phyloP scores from a whole-genome alignment of 192 early-diverging fungal species.

The Backusella australiensis region DNA sequence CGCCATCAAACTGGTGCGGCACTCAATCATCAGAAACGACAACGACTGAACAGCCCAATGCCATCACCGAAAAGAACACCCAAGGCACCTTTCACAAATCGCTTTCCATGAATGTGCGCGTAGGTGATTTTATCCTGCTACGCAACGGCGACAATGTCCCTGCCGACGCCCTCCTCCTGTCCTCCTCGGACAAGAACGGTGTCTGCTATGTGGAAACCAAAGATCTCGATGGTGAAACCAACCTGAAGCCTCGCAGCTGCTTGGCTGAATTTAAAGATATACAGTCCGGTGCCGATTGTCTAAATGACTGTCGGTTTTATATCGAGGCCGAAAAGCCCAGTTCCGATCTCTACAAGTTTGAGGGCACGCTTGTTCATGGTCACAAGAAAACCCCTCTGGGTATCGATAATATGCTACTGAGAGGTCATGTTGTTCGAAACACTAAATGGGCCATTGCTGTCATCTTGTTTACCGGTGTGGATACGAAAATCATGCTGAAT shows the following conservation, averaged over 20 bases:
- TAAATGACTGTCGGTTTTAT: conserved; percentile 50
- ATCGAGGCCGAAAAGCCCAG: conserved; percentile 78
- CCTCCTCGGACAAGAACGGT: conserved; percentile 74
- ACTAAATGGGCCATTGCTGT: conserved; percentile 88
- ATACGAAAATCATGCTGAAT: conserved; percentile 93
- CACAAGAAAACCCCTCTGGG: conserved; percentile 59
- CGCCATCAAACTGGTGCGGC: neutral
- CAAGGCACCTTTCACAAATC: conserved; percentile 10
- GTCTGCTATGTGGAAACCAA: conserved; percentile 91
- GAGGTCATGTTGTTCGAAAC: conserved; percentile 88
- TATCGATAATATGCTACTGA: conserved; percentile 80
- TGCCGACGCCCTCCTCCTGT: conserved; percentile 79
- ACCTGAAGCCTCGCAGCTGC: conserved; percentile 80
- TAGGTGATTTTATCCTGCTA: conserved; percentile 88
- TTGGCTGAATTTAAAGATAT: conserved; percentile 66
- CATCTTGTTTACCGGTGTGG: conserved; percentile 79
- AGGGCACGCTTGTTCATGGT: conserved; percentile 57
- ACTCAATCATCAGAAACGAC: neutral
- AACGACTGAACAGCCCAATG: neutral
- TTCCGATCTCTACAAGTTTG: conserved; percentile 74
- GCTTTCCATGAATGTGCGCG: conserved; percentile 54
- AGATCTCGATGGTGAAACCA: conserved; percentile 98
- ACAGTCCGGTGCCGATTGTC: conserved; percentile 73
- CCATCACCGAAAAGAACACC: neutral
- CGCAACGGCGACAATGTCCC: conserved; percentile 82